Evolutionary conservation across 2,329 filamentous ascomycete genomes (phyloP).

Genomic region (Akanthomyces uredinophilus): DNA sequence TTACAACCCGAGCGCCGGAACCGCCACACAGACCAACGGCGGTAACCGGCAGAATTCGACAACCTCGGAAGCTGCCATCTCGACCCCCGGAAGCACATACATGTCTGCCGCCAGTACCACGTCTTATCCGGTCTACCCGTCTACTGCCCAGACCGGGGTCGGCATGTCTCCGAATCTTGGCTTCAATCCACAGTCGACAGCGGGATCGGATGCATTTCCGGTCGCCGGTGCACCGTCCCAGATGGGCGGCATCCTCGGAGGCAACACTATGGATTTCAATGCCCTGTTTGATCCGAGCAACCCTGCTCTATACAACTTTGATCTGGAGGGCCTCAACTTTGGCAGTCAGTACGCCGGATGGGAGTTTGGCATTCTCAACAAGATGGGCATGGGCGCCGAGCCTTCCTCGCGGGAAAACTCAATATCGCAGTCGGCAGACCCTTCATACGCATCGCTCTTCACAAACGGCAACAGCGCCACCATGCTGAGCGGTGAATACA

Average conservation of each 20-base stretch:
- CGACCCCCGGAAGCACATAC: slow-evolving; percentile 38
- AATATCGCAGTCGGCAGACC: slow-evolving; percentile 35
- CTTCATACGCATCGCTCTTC: slow-evolving; percentile 43
- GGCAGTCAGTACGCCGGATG: slow-evolving; percentile 93
- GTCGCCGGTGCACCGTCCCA: slow-evolving; percentile 43
- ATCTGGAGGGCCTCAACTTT: slow-evolving; percentile 81
- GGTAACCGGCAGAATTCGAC: slow-evolving; percentile 41
- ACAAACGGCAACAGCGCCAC: slow-evolving; percentile 43
- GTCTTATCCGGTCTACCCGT: slow-evolving; percentile 48
- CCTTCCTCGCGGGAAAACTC: slow-evolving; percentile 64
- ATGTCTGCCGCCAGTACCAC: slow-evolving; percentile 43
- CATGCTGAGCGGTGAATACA: slow-evolving; percentile 47
- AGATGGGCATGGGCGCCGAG: slow-evolving; percentile 78
- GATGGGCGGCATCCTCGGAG: slow-evolving; percentile 44
- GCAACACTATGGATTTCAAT: slow-evolving; percentile 48
- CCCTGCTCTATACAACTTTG: slow-evolving; percentile 90
- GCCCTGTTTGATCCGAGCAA: slow-evolving; percentile 85
- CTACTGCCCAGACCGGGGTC: slow-evolving; percentile 38
- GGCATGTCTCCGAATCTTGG: slow-evolving; percentile 43
- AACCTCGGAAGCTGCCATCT: slow-evolving; percentile 40
- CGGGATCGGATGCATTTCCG: slow-evolving; percentile 69
- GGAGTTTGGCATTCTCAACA: slow-evolving; percentile 92
- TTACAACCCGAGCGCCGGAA: slow-evolving; percentile 53
- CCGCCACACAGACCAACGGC: slow-evolving; percentile 40
- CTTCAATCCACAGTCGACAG: slow-evolving; percentile 65